Base-by-base conservation (phyloP, 2,329 filamentous ascomycete species). In the Apiospora hydei region DNA sequence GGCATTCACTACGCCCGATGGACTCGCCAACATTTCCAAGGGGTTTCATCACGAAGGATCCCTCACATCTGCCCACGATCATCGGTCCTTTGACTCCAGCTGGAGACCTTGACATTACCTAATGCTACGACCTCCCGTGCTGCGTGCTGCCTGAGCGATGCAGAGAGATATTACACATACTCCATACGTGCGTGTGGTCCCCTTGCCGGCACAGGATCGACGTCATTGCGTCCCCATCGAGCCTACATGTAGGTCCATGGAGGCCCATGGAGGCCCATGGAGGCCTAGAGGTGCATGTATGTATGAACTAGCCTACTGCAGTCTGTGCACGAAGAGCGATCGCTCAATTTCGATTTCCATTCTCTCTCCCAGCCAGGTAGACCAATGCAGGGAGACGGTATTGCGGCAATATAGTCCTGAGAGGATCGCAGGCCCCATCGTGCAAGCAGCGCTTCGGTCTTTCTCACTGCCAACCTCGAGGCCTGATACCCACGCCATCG, bases 311-410 rank as follows among this genome's bases (percentile, higher is more conserved):
- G 14, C n/a, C 30, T 64, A 30, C 34, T 64, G 3, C 57, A 64
- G 34, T 64, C 57, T 64, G 57, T 64, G 57, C 57, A 18, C 57
- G 41, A 64, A 41, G 57, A 41, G 21, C 57, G 57, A 64, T 64
- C 57, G 57, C 41, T 64, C 34, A 64, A 64, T 64, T 64, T 38
- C 57, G 34, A 64, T 64, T 64, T 34, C 57, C 57, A 64, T 34
- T 64, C 41, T 64, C 57, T 64, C 57, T 30, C 26, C 26, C 1
- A 3, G 26, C 26, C 34, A n/a, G 38, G 34, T n/a, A 64, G 57
- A 64, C 57, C 57, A 64, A 64, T 64, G 57, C 57, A 64, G 2
- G 57, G 21, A 18, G 57, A 64, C 57, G 57, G 57, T 64, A 64
- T 13, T 64, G 57, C 34, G 57, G 57, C 57, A 64, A 64, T 64